Evolutionary conservation across 225 moss, liverwort and hornwort genomes (phyloP), one percentile per base, ranked within the genome.

Genomic region (Marchantia paleacea): DNA sequence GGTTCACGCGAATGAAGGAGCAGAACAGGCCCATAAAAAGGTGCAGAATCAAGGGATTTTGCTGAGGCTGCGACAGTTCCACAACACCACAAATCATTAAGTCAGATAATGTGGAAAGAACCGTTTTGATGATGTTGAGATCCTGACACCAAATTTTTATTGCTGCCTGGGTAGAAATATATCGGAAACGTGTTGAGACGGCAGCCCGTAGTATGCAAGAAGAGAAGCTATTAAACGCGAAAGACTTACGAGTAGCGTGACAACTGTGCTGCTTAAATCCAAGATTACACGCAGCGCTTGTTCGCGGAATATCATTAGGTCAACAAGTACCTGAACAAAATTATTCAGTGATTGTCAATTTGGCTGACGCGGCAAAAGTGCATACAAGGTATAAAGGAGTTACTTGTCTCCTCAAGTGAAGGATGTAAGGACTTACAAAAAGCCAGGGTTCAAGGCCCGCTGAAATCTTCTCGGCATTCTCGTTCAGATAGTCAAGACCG

Each of bases 1-100:
- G 88, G 79, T 99, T 95, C 68, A 95, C 99, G 52, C 99, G 90
- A 69, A 99, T 90, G 78, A 99, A 95, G 67, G 95, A 91, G 80
- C 95, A 95, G 67, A 99, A 99, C 67, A 99, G 91, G 26, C 92
- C 95, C 99, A 99, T 99, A 63, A 99, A 99, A 22, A 95, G 86
- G 79, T 89, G 92, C 69, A 99, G 79, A 73, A 99, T 94, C 76
- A 99, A 86, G 47, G 99, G 99, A 54, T 99, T 99, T 80, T 99
- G 99, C 77, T 95, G 94, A 39, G 99, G 99, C 94, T 94, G 94
- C 89, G 85, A 85, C 76, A 58, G 31, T 26, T 60, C 16, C 62
- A 75, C 31, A 66, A 63, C 49, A 20, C 39, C 63, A 4, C 25
- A 50, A 73, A 28, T 13, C 74, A 52, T 53, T 53, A 55, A 20